Conservation (phyloP, 805 yeast genomes). For the Clavispora vitiphila region DNA sequence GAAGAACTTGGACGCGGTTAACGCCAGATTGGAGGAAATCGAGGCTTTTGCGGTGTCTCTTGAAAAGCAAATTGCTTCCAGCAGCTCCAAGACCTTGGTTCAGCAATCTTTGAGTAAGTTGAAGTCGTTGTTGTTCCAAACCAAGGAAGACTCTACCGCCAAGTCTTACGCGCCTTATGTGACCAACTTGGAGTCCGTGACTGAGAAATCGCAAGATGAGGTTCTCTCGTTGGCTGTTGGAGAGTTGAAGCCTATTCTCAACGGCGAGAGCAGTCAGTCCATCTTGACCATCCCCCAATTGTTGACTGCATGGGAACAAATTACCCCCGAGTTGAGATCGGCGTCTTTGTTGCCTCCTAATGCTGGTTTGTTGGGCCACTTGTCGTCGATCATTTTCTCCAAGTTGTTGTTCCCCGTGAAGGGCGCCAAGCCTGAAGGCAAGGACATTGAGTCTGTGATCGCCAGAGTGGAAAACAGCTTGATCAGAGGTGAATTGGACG, state of each 20-base stretch:
- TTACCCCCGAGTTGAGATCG: slow-evolving; percentile 82
- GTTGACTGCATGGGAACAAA: slow-evolving; percentile 69
- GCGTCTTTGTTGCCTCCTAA: slow-evolving; percentile 89
- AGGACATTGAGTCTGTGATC: slow-evolving; percentile 82
- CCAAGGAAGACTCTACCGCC: slow-evolving; percentile 19
- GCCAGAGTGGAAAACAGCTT: slow-evolving; percentile 79
- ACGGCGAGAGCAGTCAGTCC: slow-evolving; percentile 39
- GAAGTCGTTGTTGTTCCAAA: slow-evolving; percentile 24
- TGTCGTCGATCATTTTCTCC: slow-evolving; percentile 74
- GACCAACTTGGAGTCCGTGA: slow-evolving; percentile 24
- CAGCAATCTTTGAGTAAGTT: slow-evolving; percentile 30
- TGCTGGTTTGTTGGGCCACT: slow-evolving; percentile 91
- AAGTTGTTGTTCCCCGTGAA: slow-evolving; percentile 68
- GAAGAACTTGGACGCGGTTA: slow-evolving; percentile 58
- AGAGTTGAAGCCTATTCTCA: slow-evolving; percentile 32
- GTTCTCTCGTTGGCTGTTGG: slow-evolving; percentile 27
- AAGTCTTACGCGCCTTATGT: slow-evolving; percentile 34
- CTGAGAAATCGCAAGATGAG: slow-evolving; percentile 27
- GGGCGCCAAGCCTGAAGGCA: slow-evolving; percentile 70
- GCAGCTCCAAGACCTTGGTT: slow-evolving; percentile 29
- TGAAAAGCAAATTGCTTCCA: slow-evolving; percentile 31
- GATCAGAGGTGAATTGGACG: slow-evolving; percentile 69
- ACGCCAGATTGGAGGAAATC: slow-evolving; percentile 49
- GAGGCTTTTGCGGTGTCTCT: slow-evolving; percentile 47
- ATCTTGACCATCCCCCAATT: slow-evolving; percentile 76